Percentiles rank a stretch among this genome's conserved stretches.
phyloP scores from a whole-genome alignment of 768 basidiomycete genomes.

The Candolleomyces eurysporus region DNA sequence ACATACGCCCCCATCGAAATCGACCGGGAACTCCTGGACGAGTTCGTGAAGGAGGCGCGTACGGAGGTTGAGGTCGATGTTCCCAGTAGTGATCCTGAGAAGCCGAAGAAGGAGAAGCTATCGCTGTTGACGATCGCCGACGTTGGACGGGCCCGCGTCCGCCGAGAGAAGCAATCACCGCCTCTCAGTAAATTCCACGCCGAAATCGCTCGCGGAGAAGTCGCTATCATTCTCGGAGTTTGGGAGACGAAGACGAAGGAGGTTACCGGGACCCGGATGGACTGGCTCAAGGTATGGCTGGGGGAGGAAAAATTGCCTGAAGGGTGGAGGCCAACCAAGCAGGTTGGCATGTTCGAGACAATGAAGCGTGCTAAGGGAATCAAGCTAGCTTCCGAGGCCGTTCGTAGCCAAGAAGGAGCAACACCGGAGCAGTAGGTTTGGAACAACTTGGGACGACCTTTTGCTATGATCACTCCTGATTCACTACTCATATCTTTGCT shows the following conservation, averaged over 20 bases:
- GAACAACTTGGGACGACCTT: neutral
- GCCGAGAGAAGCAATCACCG: slow-evolving; percentile 45
- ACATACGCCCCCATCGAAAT: slow-evolving; percentile 45
- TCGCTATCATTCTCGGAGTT: slow-evolving; percentile 61
- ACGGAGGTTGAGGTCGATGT: slow-evolving; percentile 23
- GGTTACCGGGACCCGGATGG: slow-evolving; percentile 42
- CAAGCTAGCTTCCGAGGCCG: slow-evolving; percentile 22
- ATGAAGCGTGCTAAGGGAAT: slow-evolving; percentile 31
- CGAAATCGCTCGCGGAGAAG: slow-evolving; percentile 67
- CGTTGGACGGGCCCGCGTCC: slow-evolving; percentile 49
- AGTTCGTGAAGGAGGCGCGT: slow-evolving; percentile 33
- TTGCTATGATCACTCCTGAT: neutral
- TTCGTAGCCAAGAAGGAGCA: slow-evolving; percentile 18
- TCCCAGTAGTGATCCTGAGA: neutral
- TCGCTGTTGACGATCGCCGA: slow-evolving; percentile 36
- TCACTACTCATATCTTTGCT: no score
- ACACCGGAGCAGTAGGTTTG: no score
- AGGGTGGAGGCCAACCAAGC: slow-evolving; percentile 38
- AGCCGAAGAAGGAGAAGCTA: slow-evolving; percentile 16
- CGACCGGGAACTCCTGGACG: slow-evolving; percentile 34
- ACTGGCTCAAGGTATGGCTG: slow-evolving; percentile 51
- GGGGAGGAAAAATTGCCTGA: slow-evolving; percentile 50
- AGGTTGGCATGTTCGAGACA: slow-evolving; percentile 35
- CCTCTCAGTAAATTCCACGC: slow-evolving; percentile 46
- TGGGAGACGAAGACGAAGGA: slow-evolving; percentile 40